Conservation (phyloP, 1,284 basidiomycete genomes). For the Mycena citricolor region DNA sequence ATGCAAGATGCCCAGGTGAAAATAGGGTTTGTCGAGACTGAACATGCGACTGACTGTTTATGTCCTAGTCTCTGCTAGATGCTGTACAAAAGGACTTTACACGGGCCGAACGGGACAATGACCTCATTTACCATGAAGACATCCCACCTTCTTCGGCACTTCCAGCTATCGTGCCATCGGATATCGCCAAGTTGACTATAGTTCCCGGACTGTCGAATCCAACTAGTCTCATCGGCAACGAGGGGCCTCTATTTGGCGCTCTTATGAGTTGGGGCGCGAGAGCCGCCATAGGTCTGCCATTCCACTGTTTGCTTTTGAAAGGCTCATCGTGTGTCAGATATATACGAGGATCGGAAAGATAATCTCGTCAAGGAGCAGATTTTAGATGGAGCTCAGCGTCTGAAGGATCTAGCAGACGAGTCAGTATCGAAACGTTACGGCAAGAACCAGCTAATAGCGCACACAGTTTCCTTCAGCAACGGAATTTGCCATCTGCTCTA, state of each 20-base stretch:
- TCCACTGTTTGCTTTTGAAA: slow-evolving; percentile 4
- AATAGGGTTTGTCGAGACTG: slow-evolving; percentile 1
- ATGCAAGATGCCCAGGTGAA: slow-evolving; percentile 76
- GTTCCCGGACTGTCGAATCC: slow-evolving; percentile 68
- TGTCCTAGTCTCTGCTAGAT: slow-evolving; percentile 57
- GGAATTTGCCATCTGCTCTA: slow-evolving; percentile 84
- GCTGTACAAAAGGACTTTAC: slow-evolving; percentile 68
- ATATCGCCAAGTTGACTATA: slow-evolving; percentile 67
- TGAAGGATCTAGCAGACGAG: slow-evolving; percentile 68
- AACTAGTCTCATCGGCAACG: slow-evolving; percentile 44
- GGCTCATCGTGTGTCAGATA: slow-evolving; percentile 46
- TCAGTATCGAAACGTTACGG: slow-evolving; percentile 36
- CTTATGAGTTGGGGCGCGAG: slow-evolving; percentile 88
- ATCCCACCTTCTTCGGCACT: slow-evolving; percentile 77
- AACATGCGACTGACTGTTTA: slow-evolving; percentile 5
- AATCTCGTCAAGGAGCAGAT: slow-evolving; percentile 74
- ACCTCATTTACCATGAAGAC: slow-evolving; percentile 92
- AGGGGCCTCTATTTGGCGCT: slow-evolving; percentile 70
- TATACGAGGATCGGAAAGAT: slow-evolving; percentile 85
- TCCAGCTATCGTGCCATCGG: slow-evolving; percentile 61
- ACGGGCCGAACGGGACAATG: slow-evolving; percentile 89
- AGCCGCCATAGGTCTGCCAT: slow-evolving; percentile 77
- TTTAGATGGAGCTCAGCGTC: slow-evolving; percentile 57
- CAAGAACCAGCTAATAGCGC: too few relatives aligned
- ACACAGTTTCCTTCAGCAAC: slow-evolving; percentile 47